Evolutionary conservation across 345 rosid species (phyloP).

Genomic region (Eutrema yunnanense): DNA sequence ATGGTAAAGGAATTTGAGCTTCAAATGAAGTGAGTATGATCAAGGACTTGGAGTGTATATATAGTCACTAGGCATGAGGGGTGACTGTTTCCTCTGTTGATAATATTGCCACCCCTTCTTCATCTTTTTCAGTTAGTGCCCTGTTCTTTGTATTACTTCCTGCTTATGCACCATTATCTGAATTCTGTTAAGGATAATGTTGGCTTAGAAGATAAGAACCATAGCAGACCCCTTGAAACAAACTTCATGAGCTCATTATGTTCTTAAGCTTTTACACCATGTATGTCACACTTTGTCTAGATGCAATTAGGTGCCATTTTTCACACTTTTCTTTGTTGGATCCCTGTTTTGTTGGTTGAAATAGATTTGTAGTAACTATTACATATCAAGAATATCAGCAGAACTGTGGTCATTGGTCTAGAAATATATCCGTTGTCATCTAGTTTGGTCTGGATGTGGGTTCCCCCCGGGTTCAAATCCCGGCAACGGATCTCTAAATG

Average conservation of each 20-base stretch:
- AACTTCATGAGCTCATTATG: not conserved
- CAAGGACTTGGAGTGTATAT: not conserved
- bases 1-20: not conserved
- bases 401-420: not conserved
- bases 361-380: not conserved
- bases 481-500: constrained; percentile 42
- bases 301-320: constrained; percentile 7
- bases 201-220: not conserved
- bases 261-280: not conserved
- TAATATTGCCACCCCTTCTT: not conserved
- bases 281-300: not conserved
- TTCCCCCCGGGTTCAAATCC: constrained; percentile 59
- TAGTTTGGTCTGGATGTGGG: constrained; percentile 70
- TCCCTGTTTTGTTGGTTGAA: constrained; percentile 9
- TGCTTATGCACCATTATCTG: not conserved
- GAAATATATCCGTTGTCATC: constrained; percentile 53
- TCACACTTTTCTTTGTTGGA: not conserved
- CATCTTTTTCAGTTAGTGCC: not conserved
- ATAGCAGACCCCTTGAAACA: not conserved
- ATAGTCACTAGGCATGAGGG: not conserved
- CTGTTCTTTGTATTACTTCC: not conserved
- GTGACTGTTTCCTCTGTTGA: not conserved
- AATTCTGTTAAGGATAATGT: not conserved
- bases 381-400: not conserved
- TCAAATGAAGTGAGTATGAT: not conserved